Evolutionary conservation across 2,329 filamentous ascomycete genomes (phyloP).

Genomic region (Penicillium sumatraense): DNA sequence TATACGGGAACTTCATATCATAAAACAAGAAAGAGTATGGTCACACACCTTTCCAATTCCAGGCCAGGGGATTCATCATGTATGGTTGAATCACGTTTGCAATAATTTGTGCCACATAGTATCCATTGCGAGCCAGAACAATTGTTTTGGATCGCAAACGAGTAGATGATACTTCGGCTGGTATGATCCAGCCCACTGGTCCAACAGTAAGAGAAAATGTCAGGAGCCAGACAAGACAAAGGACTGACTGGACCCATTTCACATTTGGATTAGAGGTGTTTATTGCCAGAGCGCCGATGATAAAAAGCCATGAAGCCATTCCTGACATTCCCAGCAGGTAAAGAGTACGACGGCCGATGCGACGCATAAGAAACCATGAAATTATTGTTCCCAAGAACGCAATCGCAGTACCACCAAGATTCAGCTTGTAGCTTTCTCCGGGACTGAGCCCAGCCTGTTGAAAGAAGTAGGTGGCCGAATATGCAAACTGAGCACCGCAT

Average conservation of each 20-base stretch:
- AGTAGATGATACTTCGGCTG: conserved; percentile 59
- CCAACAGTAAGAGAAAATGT: conserved; percentile 61
- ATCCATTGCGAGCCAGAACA: conserved; percentile 56
- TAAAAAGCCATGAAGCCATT: conserved; percentile 31
- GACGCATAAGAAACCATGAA: conserved; percentile 52
- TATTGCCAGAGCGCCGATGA: conserved; percentile 33
- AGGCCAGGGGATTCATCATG: conserved; percentile 38
- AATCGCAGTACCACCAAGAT: conserved; percentile 57
- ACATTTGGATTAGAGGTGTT: conserved; percentile 29
- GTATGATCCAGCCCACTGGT: conserved; percentile 58
- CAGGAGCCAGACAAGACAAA: conserved; percentile 59
- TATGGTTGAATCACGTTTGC: conserved; percentile 46
- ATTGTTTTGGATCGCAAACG: conserved; percentile 61
- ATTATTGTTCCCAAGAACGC: conserved; percentile 56
- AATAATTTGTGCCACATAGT: conserved; percentile 56
- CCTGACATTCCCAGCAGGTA: conserved; percentile 38
- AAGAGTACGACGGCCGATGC: conserved; percentile 45
- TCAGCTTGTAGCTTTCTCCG: conserved; percentile 40
- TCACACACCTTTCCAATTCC: conserved; percentile 19
- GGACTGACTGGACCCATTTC: conserved; percentile 43
- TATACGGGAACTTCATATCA: not conserved
- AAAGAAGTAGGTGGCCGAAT: conserved; percentile 46
- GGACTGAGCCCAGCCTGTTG: conserved; percentile 42
- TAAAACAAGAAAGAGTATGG: not conserved
- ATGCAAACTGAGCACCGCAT: conserved; percentile 39